Conservation (phyloP, 1,284 basidiomycete species). For the Paramarasmius palmivorus region DNA sequence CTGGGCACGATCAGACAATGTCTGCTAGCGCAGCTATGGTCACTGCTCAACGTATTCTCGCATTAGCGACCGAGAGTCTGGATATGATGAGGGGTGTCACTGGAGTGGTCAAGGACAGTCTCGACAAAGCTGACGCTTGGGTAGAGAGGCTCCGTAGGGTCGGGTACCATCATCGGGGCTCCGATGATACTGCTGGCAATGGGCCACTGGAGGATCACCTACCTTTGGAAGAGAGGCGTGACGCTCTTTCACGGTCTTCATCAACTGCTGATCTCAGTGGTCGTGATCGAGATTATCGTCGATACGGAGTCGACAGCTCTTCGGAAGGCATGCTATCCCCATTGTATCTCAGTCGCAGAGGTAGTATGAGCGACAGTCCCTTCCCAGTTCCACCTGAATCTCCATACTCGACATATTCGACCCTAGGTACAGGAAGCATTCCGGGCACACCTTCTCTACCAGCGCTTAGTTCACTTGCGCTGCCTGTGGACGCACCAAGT, state of each 20-base stretch:
- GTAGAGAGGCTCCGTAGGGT: constrained; percentile 33
- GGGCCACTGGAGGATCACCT: neutral
- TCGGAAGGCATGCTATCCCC: neutral
- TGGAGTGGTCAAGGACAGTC: constrained; percentile 81
- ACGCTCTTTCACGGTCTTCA: neutral
- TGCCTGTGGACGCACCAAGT: neutral
- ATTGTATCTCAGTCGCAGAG: neutral
- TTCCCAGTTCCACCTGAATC: neutral
- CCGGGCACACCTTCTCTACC: neutral
- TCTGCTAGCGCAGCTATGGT: constrained; percentile 59
- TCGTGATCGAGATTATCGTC: neutral
- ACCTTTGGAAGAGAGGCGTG: neutral
- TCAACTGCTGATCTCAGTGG: neutral
- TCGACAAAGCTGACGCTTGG: constrained; percentile 86
- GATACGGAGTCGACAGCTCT: too few relatives aligned
- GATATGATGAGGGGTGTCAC: constrained; percentile 91
- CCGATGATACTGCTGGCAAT: too few relatives aligned
- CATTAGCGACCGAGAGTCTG: constrained; percentile 86
- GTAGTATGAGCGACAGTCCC: neutral
- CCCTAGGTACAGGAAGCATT: neutral
- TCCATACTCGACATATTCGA: constrained; percentile 1
- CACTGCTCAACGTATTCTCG: constrained; percentile 81
- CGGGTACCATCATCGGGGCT: constrained; percentile 8
- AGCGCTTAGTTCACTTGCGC: neutral
- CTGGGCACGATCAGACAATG: constrained; percentile 19